Base-by-base conservation (phyloP, 192 early-diverging fungal genomes). In the Backusella tarrabulga region DNA sequence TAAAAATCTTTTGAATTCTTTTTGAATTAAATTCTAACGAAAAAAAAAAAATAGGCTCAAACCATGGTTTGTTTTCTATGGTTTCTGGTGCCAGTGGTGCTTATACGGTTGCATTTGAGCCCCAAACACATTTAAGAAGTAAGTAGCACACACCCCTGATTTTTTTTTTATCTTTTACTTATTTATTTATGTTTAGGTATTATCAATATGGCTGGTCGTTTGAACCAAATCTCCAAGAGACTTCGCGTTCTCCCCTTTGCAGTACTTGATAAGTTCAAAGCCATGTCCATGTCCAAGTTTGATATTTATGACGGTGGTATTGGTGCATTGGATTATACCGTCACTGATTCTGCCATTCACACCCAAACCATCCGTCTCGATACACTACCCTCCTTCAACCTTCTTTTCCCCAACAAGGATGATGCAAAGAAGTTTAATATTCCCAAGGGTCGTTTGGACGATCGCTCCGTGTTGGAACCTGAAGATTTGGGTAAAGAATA, bases 41-140 rank as follows among this genome's bases (percentile, higher is more conserved):
- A 12, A 42, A 42, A 3, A 46, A 15, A 1, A 11, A 26, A 34
- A 46, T 40, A 82, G 81, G 81, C 12, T 82, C 81, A 34, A 82
- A 82, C 23, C 81, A 82, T 69, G 81, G 81, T 52, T 56, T 82
- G 7, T 82, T 82, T 56, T 79, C 81, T n/a, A 75, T 82, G 77
- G 81, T 82, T 29, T 77, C 81, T 14, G 77, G 77, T 52, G 77
- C 73, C 14, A 79, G 77, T 67, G 81, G 81, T 56, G 81, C 81
- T 7, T 75, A 82, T 46, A 68, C 75, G 6, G 68, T 82, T 42
- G 81, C 81, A 14, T 78, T 82, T 76, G 81, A 82, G 54, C 81
- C 81, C 17, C 81, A 82, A 67, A 82, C 76, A 14, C 81, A 78
- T 60, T 69, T 82, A n/a, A 67, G 77, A 72, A 79, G 77, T 79